Base-by-base conservation (phyloP, 192 early-diverging fungal genomes). In the Cladochytrium replicatum region DNA sequence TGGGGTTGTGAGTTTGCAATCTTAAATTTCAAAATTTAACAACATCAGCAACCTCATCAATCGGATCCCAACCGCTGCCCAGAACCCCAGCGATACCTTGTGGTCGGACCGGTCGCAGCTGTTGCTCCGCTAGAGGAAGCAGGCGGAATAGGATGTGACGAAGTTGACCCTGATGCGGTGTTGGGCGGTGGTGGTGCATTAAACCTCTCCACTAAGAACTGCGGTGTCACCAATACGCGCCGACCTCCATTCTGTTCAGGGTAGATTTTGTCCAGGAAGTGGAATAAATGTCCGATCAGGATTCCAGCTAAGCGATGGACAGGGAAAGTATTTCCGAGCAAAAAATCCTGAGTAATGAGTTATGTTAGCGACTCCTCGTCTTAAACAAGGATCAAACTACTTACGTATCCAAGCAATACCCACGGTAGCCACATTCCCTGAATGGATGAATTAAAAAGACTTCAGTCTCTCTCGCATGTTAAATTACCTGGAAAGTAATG, bases 381-480 rank as follows among this genome's bases (percentile, higher is more conserved):
- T n/a, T n/a, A n/a, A n/a, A 1, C 5, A 52, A 46, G 32, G 1
- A 51, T 15, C 29, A 21, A 51, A 27, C 26, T 11, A 64, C 61
- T 48, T 56, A 60, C 59, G 30, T 66, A 49, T 6, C 55, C 71
- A 19, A 85, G 52, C 29, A 83, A 54, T 8, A 71, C 88, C 66
- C 75, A 84, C 6, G 91, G 91, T 49, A 93, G 68, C 61, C 84
- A 91, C 30, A 74, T 46, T 0, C 82, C 84, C 57, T 80, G 48
- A 22, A 57, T n/a, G n/a, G n/a, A 11, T 7, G n/a, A 17, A 32
- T 17, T 37, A 38, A 32, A 13, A 21, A 24, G 17, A 13, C 24
- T 52, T 24, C 26, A 23, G 15, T 28, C 2, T 24, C 1, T 13
- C 34, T 26, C 48, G 8, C 19, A 19, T 2, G 23, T 30, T 8